Percentiles rank a stretch among this genome's conserved stretches.
Conservation (phyloP, 2,329 filamentous ascomycete genomes). For the Xylariaceae sp. region DNA sequence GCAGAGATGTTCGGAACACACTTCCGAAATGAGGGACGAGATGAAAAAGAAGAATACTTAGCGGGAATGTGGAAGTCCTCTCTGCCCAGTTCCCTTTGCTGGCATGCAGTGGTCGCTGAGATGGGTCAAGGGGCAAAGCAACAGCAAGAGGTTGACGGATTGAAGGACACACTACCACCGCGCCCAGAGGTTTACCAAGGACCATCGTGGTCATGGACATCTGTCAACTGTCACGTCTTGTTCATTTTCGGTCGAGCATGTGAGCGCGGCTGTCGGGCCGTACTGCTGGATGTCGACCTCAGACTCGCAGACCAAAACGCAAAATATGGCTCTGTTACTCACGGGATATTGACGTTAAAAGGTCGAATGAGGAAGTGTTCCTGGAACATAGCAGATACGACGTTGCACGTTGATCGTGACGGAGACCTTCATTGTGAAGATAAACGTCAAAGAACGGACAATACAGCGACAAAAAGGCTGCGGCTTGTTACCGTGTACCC, state of each 20-base stretch:
- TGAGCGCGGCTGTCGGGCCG: slow-evolving; percentile 2
- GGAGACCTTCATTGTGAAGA: neutral
- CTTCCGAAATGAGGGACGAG: neutral
- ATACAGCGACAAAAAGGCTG: neutral
- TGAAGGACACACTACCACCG: neutral
- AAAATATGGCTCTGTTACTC: slow-evolving; percentile 1
- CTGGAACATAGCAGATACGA: neutral
- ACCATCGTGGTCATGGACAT: slow-evolving; percentile 11
- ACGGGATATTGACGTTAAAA: slow-evolving; percentile 1
- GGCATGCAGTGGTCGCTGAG: neutral
- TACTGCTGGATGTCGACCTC: slow-evolving; percentile 1
- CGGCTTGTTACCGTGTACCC: neutral
- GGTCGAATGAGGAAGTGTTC: neutral
- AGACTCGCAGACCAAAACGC: neutral
- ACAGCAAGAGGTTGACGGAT: neutral
- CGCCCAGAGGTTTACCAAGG: slow-evolving; percentile 1
- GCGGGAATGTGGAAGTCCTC: slow-evolving; percentile 14
- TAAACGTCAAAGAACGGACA: neutral
- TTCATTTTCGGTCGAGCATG: slow-evolving; percentile 9
- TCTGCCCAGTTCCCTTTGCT: neutral
- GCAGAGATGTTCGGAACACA: slow-evolving; percentile 6
- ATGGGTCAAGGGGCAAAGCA: neutral
- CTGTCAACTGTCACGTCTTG: neutral
- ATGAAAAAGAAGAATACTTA: slow-evolving; percentile 13
- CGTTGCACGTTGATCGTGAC: neutral